Evolutionary conservation across 2,329 filamentous ascomycete genomes (phyloP), one percentile per base, ranked within the genome.

Genomic region (Lachnellula suecica): DNA sequence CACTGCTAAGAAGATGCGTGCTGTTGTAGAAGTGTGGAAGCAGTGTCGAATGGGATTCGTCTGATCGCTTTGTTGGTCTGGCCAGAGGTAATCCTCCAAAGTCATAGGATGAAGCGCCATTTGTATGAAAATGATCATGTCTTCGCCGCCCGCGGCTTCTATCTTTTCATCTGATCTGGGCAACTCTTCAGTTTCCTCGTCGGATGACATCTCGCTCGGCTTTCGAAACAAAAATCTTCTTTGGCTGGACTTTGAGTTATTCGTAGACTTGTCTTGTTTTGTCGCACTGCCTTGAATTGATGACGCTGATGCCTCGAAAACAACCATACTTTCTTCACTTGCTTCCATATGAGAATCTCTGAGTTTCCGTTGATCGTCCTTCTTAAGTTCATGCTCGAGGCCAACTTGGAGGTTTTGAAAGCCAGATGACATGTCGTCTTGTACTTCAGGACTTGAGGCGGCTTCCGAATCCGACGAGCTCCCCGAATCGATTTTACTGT

Each of bases 31-130:
- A 2, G 81, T 61, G 60, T 87, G 84, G 64, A 83, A 88, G 63
- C 84, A 87, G 66, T 88, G 84, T 4, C 72, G 72, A 5, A 44
- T 64, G 51, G 8, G 29, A 31, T 31, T 31, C 15, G 27, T 59
- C 60, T 2, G 66, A 17, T 47, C 49, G n/a, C 22, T 46, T 49
- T 54, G 52, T 9, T 65, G 53, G 38, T 70, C 63, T 13, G 73
- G 67, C 42, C 72, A 77, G 4, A 88, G 65, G 59, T 82, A 87
- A 1, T 80, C 77, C 8, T 79, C 75, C 10, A 88, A 72, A 2
- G 82, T 85, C 47, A 84, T 73, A 1, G 83, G 82, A 64, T 85
- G 82, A 3, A 84, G 72, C 4, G 80, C 81, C 83, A 87, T 87
- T 62, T 71, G 24, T 63, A 72, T 47, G 66, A 63, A 54, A 65